These are phyloP conservation scores for Sphagnum contortum DNA, from an alignment of 225 moss, liverwort and hornwort genomes.

Conservation along the genomic window DNA sequence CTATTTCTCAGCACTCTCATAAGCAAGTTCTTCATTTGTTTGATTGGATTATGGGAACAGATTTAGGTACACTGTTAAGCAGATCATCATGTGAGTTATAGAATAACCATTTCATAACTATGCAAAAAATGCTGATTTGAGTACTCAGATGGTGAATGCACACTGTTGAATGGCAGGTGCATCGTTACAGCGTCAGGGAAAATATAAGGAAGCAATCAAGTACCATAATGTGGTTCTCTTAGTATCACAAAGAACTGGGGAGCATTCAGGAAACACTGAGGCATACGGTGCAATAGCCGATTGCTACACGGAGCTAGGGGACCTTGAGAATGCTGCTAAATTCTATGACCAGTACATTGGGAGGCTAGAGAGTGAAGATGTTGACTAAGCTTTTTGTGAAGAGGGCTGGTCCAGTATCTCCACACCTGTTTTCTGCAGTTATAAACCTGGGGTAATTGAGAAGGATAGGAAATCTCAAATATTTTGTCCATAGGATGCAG, in stretches of 20 bases:
- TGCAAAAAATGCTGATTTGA: too few species aligned
- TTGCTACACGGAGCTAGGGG: slow-evolving; percentile 88
- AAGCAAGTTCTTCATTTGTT: too few species aligned
- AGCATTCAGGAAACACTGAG: slow-evolving; percentile 82
- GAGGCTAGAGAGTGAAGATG: slow-evolving; percentile 75
- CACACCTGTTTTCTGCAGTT: too few species aligned
- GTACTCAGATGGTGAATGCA: too few species aligned
- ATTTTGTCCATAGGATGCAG: too few species aligned
- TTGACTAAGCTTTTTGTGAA: slow-evolving; percentile 18
- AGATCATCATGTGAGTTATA: neutral
- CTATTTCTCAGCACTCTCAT: too few species aligned
- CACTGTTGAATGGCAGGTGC: slow-evolving; percentile 44
- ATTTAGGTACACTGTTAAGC: too few species aligned
- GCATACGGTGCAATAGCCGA: slow-evolving; percentile 97
- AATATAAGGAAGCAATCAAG: slow-evolving; percentile 83
- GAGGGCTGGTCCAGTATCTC: too few species aligned
- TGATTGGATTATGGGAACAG: too few species aligned
- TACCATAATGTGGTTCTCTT: slow-evolving; percentile 70
- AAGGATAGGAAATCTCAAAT: too few species aligned
- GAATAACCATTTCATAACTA: too few species aligned
- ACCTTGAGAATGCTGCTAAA: slow-evolving; percentile 80
- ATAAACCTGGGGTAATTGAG: too few species aligned
- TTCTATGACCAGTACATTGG: slow-evolving; percentile 93
- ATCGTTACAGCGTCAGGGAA: slow-evolving; percentile 84
- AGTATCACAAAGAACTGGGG: slow-evolving; percentile 60